A percentile compares a stretch with the other conserved stretches of the same genome.
phyloP scores from a whole-genome alignment of 2,329 filamentous ascomycete genomes.

The Ceratocystis colombiana region DNA sequence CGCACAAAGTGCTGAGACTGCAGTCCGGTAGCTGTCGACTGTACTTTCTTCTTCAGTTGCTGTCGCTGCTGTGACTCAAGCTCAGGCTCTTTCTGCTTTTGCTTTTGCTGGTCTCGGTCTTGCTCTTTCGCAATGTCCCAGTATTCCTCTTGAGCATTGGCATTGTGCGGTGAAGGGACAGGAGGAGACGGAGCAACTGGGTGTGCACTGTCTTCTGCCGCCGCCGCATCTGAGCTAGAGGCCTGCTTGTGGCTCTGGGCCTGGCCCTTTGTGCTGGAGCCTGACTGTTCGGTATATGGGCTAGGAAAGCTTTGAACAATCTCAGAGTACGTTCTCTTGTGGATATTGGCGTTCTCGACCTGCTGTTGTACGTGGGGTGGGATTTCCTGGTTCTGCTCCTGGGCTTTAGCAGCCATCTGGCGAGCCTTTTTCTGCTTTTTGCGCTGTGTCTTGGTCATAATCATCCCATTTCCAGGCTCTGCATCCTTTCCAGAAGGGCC shows the following conservation, averaged over 20 bases:
- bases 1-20: conserved; percentile 9
- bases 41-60: not conserved
- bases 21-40: not conserved
- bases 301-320: not conserved
- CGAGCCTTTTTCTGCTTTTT: conserved; percentile 16
- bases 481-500: not conserved
- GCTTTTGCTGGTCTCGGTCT: not conserved
- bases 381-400: not conserved
- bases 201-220: conserved; percentile 14
- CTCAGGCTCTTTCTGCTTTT: not conserved
- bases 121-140: conserved; percentile 9
- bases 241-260: not conserved
- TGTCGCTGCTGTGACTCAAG: not conserved
- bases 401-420: not conserved
- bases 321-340: not conserved
- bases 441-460: not conserved
- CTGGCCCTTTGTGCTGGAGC: not conserved
- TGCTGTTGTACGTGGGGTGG: conserved; percentile 12
- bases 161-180: not conserved
- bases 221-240: not conserved
- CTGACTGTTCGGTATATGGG: not conserved
- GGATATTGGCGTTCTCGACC: not conserved
- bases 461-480: not conserved
- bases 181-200: conserved; percentile 10
- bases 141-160: conserved; percentile 12